Evolutionary conservation across 805 yeast genomes (phyloP), one percentile per base, ranked within the genome.

Genomic region (Scheffersomyces ergatensis): DNA sequence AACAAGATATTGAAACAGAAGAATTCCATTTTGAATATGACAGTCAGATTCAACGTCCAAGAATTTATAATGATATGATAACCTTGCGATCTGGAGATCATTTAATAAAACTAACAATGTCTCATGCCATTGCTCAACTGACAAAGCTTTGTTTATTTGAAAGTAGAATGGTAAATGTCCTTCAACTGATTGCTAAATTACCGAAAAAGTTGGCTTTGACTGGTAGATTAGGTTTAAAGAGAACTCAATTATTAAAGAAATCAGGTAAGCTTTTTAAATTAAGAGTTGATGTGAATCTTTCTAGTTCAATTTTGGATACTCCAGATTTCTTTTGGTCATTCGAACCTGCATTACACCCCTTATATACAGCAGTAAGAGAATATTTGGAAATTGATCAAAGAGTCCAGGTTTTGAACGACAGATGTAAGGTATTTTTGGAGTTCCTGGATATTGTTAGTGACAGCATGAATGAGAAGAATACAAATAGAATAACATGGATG

Each of bases 71-170:
- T 62, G 99, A 93, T 63, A 85, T 92, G 84, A 85, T 93, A 49
- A 89, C 97, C 0, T 65, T 93, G 37, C 76, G 93, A 41, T 82
- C 92, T 1, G 95, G 95, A 6, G 97, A 92, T 59, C 97, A 90
- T 65, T 74, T 92, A 55, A 88, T 89, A 52, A 93, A 93, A 57
- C 69, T 93, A 42, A 88, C 97, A 5, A 79, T 93, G 78, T 87
- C 97, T 1, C 96, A 93, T 62, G 96, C 98, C 1, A 88, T 93
- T 46, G 97, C 98, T 0, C 99, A 93, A 62, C 88, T 95, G 48
- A 90, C 97, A 1, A 93, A 90, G 59, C 65, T 93, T 24, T 85
- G 96, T 31, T 69, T 90, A 43, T 93, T 92, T 63, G 99, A 93
- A 61, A 85, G 95, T 31, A 74, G 96, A 51, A 89, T 93, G 83